Base-by-base conservation (phyloP, 352 stramenopile species). In the Pythium rishiriense region DNA sequence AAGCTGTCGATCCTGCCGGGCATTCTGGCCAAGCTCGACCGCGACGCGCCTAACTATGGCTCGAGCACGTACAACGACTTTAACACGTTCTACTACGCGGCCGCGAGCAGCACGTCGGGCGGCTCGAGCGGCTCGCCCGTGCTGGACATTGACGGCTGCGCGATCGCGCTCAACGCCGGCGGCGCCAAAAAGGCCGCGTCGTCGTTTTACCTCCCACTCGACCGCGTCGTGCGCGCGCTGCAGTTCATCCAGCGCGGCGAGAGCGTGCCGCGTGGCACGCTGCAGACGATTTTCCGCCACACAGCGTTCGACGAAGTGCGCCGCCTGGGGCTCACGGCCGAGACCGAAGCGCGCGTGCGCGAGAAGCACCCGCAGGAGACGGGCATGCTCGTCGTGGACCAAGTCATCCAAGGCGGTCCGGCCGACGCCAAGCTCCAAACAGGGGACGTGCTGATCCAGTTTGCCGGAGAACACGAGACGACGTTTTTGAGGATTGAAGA, bases 41-140 rank as follows among this genome's bases (percentile, higher is more conserved):
- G 92, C 15, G 88, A 97, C 58, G 89, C 90, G 31, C 92, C 92
- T 15, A 84, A 88, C 37, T 98, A 98, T 58, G 85, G 86, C 22
- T 90, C 79, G 4, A 79, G 66, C 37, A 85, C 79, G 19, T 97
- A 97, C 81, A 95, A 96, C 35, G 92, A 98, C 66, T 96, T 96
- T 60, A 97, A 97, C 65, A 98, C 90, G 22, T 98, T 98, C 50
- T 98, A 98, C 72, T 94, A 92, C 66, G 83, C 83, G 9, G 90
- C 91, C 0, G 88, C 88, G 2, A 93, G 83, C 63, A 94, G 79
- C 55, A 98, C 90, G 7, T 95, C 82, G 0, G 91, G 91, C 28
- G 91, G 91, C 4, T 96, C 85, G 0, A 97, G 89, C 39, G 91
- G 91, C 17, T 95, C 81, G 11, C 91, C 91, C 9, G 91, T 98